Evolutionary conservation across 2,329 filamentous ascomycete genomes (phyloP).

Genomic region (Nothomitra cinnamomea): DNA sequence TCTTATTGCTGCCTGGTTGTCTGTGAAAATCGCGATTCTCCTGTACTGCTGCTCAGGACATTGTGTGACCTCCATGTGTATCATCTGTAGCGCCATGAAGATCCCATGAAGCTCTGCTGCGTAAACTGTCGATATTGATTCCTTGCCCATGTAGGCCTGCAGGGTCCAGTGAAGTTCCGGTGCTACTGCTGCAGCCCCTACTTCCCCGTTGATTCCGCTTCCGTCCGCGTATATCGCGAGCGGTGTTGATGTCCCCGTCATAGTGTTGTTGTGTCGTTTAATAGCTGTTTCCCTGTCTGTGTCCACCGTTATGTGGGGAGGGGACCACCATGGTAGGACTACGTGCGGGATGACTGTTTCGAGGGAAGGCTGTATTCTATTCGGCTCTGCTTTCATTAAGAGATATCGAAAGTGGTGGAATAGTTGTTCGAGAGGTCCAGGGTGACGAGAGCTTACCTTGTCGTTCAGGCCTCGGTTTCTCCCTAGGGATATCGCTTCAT

Average conservation of each 20-base stretch:
- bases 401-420: not conserved
- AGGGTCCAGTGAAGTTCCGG: not conserved
- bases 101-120: not conserved
- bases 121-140: not conserved
- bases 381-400: not conserved
- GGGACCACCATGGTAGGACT: not conserved
- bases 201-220: not conserved
- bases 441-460: not conserved
- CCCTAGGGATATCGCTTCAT: not conserved
- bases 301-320: not conserved
- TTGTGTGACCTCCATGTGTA: not conserved
- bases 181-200: not conserved
- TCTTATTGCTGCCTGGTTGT: constrained; percentile 12
- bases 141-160: not conserved
- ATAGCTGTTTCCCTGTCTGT: not conserved
- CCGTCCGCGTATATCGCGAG: not conserved
- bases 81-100: not conserved
- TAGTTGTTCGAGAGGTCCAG: not conserved
- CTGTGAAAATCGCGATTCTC: constrained; percentile 9
- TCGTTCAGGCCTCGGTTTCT: not conserved
- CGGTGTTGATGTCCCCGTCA: not conserved
- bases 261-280: not conserved
- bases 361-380: not conserved
- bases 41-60: not conserved
- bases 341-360: not conserved